A percentile compares a stretch with the other conserved stretches of the same genome.
phyloP scores from a whole-genome alignment of 371 early-diverging fungal species.

The Zychaea mexicana region DNA sequence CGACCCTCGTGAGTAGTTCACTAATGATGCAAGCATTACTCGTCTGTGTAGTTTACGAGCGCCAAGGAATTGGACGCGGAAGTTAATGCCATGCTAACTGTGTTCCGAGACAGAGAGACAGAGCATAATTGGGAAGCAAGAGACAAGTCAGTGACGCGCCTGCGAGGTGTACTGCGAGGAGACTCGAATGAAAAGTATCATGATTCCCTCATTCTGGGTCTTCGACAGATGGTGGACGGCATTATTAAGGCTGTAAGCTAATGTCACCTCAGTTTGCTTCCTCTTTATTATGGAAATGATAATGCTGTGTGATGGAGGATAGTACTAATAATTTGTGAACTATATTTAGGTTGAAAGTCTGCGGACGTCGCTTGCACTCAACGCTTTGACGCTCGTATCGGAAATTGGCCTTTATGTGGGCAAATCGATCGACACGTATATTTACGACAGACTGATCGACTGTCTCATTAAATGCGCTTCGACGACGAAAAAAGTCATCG shows the following conservation, averaged over 20 bases:
- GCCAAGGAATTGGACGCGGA: conserved; percentile 27
- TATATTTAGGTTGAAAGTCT: conserved; percentile 43
- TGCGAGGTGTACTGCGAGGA: conserved; percentile 38
- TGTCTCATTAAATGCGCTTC: conserved; percentile 44
- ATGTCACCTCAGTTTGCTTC: neutral
- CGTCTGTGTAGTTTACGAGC: conserved; percentile 18
- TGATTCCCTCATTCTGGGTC: conserved; percentile 30
- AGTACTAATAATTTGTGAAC: neutral
- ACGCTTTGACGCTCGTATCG: conserved; percentile 33
- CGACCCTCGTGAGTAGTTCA: neutral
- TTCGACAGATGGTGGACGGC: conserved; percentile 48
- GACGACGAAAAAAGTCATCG: conserved; percentile 43
- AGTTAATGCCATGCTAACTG: conserved; percentile 15
- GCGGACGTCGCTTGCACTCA: conserved; percentile 47
- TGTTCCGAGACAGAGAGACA: conserved; percentile 31
- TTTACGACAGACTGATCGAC: conserved; percentile 37
- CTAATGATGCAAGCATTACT: neutral
- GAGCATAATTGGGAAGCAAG: conserved; percentile 37
- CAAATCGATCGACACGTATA: conserved; percentile 37
- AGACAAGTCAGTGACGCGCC: conserved; percentile 27
- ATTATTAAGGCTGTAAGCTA: conserved; percentile 47
- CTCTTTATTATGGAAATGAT: neutral
- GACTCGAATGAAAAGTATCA: conserved; percentile 40
- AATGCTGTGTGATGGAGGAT: neutral
- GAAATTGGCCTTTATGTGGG: conserved; percentile 45